Base-by-base conservation (phyloP, 1,284 basidiomycete species). In the Irpex lacteus region DNA sequence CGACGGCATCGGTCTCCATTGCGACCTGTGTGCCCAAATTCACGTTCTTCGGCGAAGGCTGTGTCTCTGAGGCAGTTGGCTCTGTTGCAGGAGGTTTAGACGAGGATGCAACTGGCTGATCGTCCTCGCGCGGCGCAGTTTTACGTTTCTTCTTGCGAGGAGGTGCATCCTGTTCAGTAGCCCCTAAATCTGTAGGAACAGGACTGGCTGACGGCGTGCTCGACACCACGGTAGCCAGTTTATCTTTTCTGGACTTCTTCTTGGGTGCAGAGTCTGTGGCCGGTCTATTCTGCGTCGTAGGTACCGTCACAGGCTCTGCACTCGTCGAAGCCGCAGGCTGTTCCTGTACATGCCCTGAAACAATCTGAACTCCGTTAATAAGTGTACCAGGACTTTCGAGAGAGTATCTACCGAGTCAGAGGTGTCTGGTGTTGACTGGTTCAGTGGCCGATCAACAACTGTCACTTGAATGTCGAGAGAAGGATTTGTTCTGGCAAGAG, bases 381-480 rank as follows among this genome's bases (percentile, higher is more conserved):
- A 15, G 19, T 9, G 50, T 4, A 26, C n/a, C 1, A 18, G 26
- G 2, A 34, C 19, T 53, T 15, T 18, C 50, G 19, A 8, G 11
- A 2, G 9, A 53, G n/a, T 53, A 26, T 26, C n/a, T 53, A 53
- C 50, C 50, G 50, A 26, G 21, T 18, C n/a, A 9, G 19, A 9
- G 13, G 1, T 19, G 13, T 53, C n/a, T 5, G 18, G 5, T 13
- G 47, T 55, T 40, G 58, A 54, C 3, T 66, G 21, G 13, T 56
- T 59, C 34, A 38, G 57, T 44, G 60, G 53, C 36, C 60, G 61
- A 5, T 61, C 52, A 0, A 63, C 68, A 7, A 77, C 67, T n/a
- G 68, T 72, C 0, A 85, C 81, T 11, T 72, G 65, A 0, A 85
- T 74, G 26, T 81, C 78, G n/a, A 79, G 73, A 1, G 76, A 66